Evolutionary conservation across 2,329 filamentous ascomycete genomes (phyloP), one percentile per base, ranked within the genome.

Genomic region (Ascochyta koolunga): DNA sequence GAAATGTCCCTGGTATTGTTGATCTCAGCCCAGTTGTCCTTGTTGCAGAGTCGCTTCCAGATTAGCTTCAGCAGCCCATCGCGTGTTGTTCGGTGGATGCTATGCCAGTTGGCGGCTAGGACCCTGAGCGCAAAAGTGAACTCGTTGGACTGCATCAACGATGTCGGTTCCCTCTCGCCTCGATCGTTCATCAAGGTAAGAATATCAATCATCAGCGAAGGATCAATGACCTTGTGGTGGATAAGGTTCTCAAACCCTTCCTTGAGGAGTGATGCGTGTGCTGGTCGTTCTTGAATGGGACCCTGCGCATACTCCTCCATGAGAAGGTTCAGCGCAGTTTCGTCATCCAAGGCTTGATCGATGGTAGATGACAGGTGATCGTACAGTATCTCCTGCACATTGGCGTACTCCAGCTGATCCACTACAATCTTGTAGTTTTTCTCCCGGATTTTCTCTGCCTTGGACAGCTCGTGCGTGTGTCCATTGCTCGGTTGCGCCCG

Each of bases 41-140:
- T 86, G 61, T 93, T 83, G 67, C 89, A 89, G 57, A 91, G 88
- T 48, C 95, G 86, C 69, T 95, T 89, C 95, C 95, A 99, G 58
- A 98, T 90, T n/a, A 86, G 74, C 56, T 79, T 80, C 44, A 84
- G 76, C 31, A 82, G 70, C 27, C 80, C 77, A 22, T 87, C 82
- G 59, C 68, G 68, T 19, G 67, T 67, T 15, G 65, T 68, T 32
- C 63, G 61, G 78, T 79, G 64, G 73, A 80, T 64, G 80, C 82
- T 61, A 78, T 85, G 68, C 78, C 82, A 73, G 78, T 81, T 66
- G 77, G 84, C 48, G 54, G 78, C 68, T 5, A 86, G 73, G 15
- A 79, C 80, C 66, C 82, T 79, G 16, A 96, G 80, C 19, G 92
- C 92, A 56, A 89, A 79, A 72, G 85, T 89, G 71, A 96, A 97